phyloP scores from a whole-genome alignment of 2,329 filamentous ascomycete genomes.

The Colletotrichum falcatum region DNA sequence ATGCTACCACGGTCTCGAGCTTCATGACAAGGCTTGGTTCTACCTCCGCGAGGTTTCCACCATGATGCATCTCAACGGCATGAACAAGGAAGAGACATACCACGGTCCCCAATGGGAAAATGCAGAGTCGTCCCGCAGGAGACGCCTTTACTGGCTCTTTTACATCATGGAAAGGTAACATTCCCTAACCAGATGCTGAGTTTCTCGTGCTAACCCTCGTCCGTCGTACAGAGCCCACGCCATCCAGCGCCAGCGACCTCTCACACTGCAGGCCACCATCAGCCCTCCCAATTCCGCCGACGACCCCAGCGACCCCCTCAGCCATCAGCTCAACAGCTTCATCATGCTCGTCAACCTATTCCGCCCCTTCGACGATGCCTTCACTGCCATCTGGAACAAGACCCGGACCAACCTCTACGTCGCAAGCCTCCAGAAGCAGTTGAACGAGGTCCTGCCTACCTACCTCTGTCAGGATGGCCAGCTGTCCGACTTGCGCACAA shows the following conservation, averaged over 20 bases:
- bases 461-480: constrained; percentile 66
- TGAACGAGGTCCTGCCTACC: constrained; percentile 65
- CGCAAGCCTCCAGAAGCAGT: constrained; percentile 70
- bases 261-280: constrained; percentile 77
- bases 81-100: constrained; percentile 75
- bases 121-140: constrained; percentile 71
- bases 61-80: constrained; percentile 69
- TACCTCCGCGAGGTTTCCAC: constrained; percentile 82
- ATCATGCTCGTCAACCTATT: constrained; percentile 72
- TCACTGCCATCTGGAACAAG: constrained; percentile 76
- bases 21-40: constrained; percentile 83
- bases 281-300: constrained; percentile 72
- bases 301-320: constrained; percentile 67
- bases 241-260: constrained; percentile 75
- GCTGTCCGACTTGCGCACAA: constrained; percentile 66
- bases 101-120: constrained; percentile 61
- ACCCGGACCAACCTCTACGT: constrained; percentile 70
- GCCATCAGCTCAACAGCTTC: constrained; percentile 66
- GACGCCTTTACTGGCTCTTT: constrained; percentile 79
- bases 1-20: constrained; percentile 76
- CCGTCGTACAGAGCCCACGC: constrained; percentile 70
- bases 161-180: constrained; percentile 76
- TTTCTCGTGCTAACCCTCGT: constrained; percentile 29
- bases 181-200: constrained; percentile 1
- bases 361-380: constrained; percentile 73